Base-by-base conservation (phyloP, 2,329 filamentous ascomycete species). In the Ceratocystis cubensis region DNA sequence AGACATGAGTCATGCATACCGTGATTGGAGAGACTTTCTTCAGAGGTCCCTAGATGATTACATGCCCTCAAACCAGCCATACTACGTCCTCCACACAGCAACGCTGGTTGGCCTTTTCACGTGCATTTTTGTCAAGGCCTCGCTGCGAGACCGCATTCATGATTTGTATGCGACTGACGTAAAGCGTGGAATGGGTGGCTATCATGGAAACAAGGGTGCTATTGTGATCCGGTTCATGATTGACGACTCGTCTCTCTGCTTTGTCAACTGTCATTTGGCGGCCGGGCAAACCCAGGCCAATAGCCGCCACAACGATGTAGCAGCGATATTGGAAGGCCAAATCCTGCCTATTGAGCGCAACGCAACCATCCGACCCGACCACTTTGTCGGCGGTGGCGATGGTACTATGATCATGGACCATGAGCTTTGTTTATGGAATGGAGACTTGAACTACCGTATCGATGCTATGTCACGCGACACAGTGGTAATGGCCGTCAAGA, bases 361-460 rank as follows among this genome's bases (percentile, higher is more conserved):
- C 70, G 78, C 84, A 0, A 81, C 78, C 3, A 79, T 83, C 3
- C 84, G 91, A 5, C 81, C 88, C 46, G 89, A 96, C 74, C 88
- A 85, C 69, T 99, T 88, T 73, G 83, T 91, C 5, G 89, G 91
- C 30, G 94, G 94, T n/a, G 94, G 94, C 57, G 94, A 99, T 73
- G 94, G 94, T 5, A 87, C 86, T 50, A 91, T 96, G 87, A 89
- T 99, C 67, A 81, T 97, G 67, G 94, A 99, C 73, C 94, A 99
- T 73, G 94, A 99, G 76, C 88, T 99, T n/a, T 96, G 93, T 75
- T 85, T 99, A 61, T 78, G 97, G 53, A 97, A 97, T 72, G 94
- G 94, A 33, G 94, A 99, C 74, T 81, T 99, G 63, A 99, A 99
- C 76, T 99, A 99, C 75, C 91, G 94, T 69, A 97, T 99, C 72